Evolutionary conservation across 352 stramenopile species (phyloP), one percentile per base, ranked within the genome.

Genomic region (Globisporangium nodosum): DNA sequence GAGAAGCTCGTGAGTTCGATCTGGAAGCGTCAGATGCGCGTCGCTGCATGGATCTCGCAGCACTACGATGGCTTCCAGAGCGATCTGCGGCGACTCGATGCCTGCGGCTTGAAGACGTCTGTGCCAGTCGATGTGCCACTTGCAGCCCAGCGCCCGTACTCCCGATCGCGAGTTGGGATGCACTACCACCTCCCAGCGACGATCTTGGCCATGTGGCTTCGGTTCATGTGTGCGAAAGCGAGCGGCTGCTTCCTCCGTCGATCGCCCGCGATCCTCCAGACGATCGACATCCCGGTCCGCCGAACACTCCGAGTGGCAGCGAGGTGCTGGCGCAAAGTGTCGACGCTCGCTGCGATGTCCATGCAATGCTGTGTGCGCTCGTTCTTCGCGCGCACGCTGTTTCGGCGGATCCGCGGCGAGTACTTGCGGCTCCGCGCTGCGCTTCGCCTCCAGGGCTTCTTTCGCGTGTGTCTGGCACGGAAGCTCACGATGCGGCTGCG

Each of bases 171-270:
- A 0, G 16, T 31, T 11, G 72, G 74, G 0, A 51, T 69, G 21
- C 68, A 70, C 43, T 72, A 69, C 6, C 59, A 69, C 16, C 52
- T 83, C 1, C 67, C 79, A 42, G 73, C 73, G 3, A 54, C 62
- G 8, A 42, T 83, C 18, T 1, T 87, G 5, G 35, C 71, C 11
- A 70, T 69, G 65, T 86, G 74, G 74, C 52, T 89, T 12, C 56
- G 54, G 31, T 76, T 80, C 53, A 49, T 42, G 20, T 66, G 52
- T 13, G 57, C 69, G 40, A 64, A 64, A 16, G 42, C 56, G 20
- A 61, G 63, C 11, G 65, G 54, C 0, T 49, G 54, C 12, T 78
- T 83, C 30, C 42, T 89, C 3, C 79, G 73, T 6, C 73, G 74
- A 2, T 65, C 79, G 20, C 73, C 69, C 6, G 31, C 58, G 15